These are phyloP conservation scores for Pulveroboletus frians DNA, from an alignment of 768 basidiomycete species.

Conservation along the genomic window DNA sequence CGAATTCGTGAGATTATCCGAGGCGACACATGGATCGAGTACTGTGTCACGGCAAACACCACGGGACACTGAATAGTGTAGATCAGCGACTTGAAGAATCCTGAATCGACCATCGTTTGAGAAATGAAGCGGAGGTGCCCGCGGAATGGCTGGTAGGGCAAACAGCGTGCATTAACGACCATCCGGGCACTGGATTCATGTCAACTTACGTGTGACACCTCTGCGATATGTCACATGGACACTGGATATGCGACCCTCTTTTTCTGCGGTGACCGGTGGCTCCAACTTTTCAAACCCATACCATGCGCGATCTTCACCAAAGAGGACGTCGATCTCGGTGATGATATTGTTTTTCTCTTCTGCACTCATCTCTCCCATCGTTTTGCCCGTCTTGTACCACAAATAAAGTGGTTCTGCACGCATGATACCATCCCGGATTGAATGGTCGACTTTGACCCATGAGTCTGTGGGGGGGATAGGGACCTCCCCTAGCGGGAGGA, in stretches of 20 bases:
- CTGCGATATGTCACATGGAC: conserved; percentile 65
- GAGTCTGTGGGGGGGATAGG: conserved; percentile 41
- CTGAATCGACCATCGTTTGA: conserved; percentile 80
- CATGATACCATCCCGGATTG: conserved; percentile 59
- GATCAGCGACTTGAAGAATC: conserved; percentile 85
- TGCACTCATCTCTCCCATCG: conserved; percentile 52
- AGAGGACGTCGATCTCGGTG: conserved; percentile 89
- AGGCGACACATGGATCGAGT: conserved; percentile 45
- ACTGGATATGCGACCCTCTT: conserved; percentile 39
- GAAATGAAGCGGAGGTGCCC: conserved; percentile 78
- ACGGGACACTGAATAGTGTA: conserved; percentile 83
- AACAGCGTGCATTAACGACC: background rate
- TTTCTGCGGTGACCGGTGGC: conserved; percentile 48
- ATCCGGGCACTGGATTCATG: background rate
- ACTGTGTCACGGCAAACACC: conserved; percentile 74
- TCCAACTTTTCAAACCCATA: conserved; percentile 78
- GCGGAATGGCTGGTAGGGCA: conserved; percentile 50
- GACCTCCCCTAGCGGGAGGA: conserved; percentile 54
- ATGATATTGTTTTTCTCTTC: conserved; percentile 60
- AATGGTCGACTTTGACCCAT: conserved; percentile 64
- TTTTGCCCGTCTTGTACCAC: conserved; percentile 76
- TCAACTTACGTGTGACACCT: conserved; percentile 64
- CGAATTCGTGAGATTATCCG: conserved; percentile 75
- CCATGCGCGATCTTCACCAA: conserved; percentile 79
- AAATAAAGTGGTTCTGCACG: conserved; percentile 55